phyloP scores from a whole-genome alignment of 805 yeast species.

The Teunomyces lycoperdinae region DNA sequence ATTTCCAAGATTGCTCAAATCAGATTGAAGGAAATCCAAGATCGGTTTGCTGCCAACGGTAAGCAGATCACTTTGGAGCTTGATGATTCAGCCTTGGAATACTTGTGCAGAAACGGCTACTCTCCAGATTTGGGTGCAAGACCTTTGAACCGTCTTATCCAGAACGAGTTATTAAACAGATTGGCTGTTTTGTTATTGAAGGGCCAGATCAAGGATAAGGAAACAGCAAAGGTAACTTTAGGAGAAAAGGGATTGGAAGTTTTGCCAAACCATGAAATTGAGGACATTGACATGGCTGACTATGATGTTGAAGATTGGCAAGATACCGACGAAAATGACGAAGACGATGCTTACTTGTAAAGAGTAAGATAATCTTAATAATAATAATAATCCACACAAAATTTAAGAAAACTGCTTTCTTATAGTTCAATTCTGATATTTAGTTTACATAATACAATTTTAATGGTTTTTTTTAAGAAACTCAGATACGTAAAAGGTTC shows the following conservation, averaged over 20 bases:
- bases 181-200: slow-evolving; percentile 85
- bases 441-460: not conserved
- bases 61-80: slow-evolving; percentile 71
- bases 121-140: slow-evolving; percentile 95
- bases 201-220: slow-evolving; percentile 87
- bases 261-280: slow-evolving; percentile 77
- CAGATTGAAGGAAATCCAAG: slow-evolving; percentile 79
- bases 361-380: not conserved
- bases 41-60: slow-evolving; percentile 81
- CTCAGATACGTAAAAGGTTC: not conserved
- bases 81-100: slow-evolving; percentile 75
- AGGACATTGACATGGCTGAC: slow-evolving; percentile 49
- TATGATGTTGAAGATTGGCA: slow-evolving; percentile 60
- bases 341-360: slow-evolving; percentile 23
- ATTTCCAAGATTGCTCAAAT: slow-evolving; percentile 88
- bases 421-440: slow-evolving; percentile 1
- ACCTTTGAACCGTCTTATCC: slow-evolving; percentile 91
- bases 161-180: slow-evolving; percentile 79
- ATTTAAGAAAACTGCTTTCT: too few species aligned
- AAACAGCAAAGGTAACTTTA: slow-evolving; percentile 64
- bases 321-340: slow-evolving; percentile 58
- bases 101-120: slow-evolving; percentile 82
- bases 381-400: not conserved
- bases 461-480: not conserved
- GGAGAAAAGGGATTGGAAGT: slow-evolving; percentile 70